Conservation (phyloP, 2,329 filamentous ascomycete genomes). For the Cladophialophora bantiana region DNA sequence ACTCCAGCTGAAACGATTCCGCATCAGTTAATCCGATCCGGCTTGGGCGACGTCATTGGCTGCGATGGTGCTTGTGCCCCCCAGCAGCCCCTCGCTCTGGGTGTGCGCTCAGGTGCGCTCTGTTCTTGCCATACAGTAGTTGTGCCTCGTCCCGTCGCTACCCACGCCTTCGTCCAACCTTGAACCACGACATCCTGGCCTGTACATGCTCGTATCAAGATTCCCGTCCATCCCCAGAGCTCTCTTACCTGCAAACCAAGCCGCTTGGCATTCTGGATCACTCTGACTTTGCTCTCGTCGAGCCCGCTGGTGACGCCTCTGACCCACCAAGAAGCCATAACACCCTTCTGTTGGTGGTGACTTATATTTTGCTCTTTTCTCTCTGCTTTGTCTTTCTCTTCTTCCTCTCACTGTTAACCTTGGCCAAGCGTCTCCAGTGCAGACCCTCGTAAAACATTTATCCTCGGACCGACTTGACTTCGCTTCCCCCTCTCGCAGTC, state of each 20-base stretch:
- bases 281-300: background rate
- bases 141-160: background rate
- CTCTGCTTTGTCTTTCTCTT: conserved; percentile 9
- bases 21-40: conserved; percentile 14
- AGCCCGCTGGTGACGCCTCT: conserved; percentile 10
- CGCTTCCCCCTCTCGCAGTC: background rate
- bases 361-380: conserved; percentile 1
- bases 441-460: background rate
- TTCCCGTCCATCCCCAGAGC: background rate
- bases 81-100: background rate
- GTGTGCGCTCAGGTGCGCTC: background rate
- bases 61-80: background rate
- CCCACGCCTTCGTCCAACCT: background rate
- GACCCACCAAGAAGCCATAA: conserved; percentile 9
- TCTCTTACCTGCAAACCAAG: conserved; percentile 7
- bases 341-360: background rate
- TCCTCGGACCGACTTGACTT: background rate
- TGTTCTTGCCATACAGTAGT: background rate
- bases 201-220: background rate
- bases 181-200: conserved; percentile 3
- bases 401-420: background rate
- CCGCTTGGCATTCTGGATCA: conserved; percentile 3
- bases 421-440: background rate
- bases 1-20: background rate
- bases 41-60: conserved; percentile 16